Evolutionary conservation across 1,284 basidiomycete species (phyloP).

Genomic region (Malassezia restricta): DNA sequence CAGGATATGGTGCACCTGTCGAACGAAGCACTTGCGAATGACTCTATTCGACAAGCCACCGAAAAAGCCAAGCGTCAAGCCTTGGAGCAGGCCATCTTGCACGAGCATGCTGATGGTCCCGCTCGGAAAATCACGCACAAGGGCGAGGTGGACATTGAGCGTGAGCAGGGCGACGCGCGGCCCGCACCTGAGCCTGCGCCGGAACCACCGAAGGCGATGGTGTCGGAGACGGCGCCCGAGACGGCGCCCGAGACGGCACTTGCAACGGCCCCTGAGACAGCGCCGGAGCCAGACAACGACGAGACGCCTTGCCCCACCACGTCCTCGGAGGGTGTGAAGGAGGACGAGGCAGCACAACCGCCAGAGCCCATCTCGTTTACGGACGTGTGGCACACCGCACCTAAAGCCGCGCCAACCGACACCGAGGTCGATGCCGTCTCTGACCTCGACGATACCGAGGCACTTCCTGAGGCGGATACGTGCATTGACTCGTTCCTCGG

Average conservation of each 20-base stretch:
- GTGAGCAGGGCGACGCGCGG: conserved; percentile 13
- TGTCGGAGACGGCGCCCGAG: conserved; percentile 4
- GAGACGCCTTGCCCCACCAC: too few species aligned
- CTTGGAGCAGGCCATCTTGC: conserved; percentile 27
- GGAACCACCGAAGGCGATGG: background rate
- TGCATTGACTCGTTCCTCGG: conserved; percentile 37
- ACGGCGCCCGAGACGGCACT: background rate
- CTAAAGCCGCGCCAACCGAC: background rate
- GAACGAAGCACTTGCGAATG: conserved; percentile 42
- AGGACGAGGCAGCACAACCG: background rate
- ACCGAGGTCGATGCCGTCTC: background rate
- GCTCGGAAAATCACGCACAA: conserved; percentile 46
- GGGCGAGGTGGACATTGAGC: conserved; percentile 44
- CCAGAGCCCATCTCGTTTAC: conserved; percentile 1
- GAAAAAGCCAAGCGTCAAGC: conserved; percentile 37
- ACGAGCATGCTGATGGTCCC: conserved; percentile 26
- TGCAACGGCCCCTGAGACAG: background rate
- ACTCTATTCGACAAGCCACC: conserved; percentile 30
- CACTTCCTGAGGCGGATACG: conserved; percentile 19
- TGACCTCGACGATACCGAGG: background rate
- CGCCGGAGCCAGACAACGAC: too few species aligned
- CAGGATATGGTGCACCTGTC: conserved; percentile 29
- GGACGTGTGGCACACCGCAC: background rate
- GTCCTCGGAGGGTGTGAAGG: too few species aligned
- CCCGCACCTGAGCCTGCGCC: background rate